Evolutionary conservation across 768 basidiomycete genomes (phyloP), one percentile per base, ranked within the genome.

Genomic region (Gloeophyllum trabeum): DNA sequence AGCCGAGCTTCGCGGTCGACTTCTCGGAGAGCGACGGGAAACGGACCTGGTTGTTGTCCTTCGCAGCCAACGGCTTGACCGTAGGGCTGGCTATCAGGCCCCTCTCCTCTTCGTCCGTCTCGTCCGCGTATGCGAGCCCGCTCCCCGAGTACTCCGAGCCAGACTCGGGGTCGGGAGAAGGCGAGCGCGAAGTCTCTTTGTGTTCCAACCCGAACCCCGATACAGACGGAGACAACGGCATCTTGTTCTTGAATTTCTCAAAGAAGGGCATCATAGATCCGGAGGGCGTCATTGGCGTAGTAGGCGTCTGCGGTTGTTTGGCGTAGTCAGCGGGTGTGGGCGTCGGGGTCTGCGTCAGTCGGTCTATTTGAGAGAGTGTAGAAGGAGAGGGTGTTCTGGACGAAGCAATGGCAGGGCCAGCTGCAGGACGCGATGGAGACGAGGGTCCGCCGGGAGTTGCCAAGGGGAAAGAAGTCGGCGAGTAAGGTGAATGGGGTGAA

Each of bases 221-320:
- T 6, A 21, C 20, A 7, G 36, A 21, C 36, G 36, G 7, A 37
- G 13, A 10, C 10, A 21, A 10, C 16, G 54, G 46, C 32, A 54
- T 46, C 39, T 55, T 46, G 53, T 58, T 45, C 56, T 69, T 71
- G 51, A 70, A 64, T 48, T 72, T 72, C 43, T 79, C 76, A 47
- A 81, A 71, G 55, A 81, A 73, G 6, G 75, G 71, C 46, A 79
- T 58, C 4, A 65, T 59, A 5, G 51, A 5, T 52, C 52, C 18
- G 7, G 47, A 38, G 32, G 50, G 43, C 21, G 49, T 44, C 14
- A 47, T 40, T 12, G 53, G 52, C 14, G 55, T 48, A 13, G 52
- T 46, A 5, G 53, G 52, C 32, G 39, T 10, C n/a, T n/a, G n/a
- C n/a, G n/a, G n/a, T n/a, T n/a, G n/a, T 14, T 42, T 32, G 20